Base-by-base conservation (phyloP, 2,329 filamentous ascomycete species). In the Aspergillus felis region DNA sequence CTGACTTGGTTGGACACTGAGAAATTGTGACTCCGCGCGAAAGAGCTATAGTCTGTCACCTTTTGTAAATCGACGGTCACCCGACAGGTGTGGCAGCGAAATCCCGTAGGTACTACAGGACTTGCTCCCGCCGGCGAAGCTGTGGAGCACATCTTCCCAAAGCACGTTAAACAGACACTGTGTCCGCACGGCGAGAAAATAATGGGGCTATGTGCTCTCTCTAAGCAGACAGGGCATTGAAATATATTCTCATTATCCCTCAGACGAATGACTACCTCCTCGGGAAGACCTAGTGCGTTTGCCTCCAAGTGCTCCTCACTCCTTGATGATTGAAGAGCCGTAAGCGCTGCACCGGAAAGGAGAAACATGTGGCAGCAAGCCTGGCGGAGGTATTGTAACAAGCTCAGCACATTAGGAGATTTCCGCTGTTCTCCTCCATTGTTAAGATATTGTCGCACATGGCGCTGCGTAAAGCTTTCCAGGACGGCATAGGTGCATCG, bases 181-280 rank as follows among this genome's bases (percentile, higher is more conserved):
- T 96, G 92, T 2, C 92, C 92, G 67, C 92, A 96, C 1, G 91
- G 91, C 53, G 91, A 80, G 71, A 92, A 88, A 61, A 96, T 90
- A 3, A 84, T 84, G 0, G 90, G 89, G 61, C 92, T 92, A 14
- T 83, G 80, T 6, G 88, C 84, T 2, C 81, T 86, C 66, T 96
- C 92, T 57, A 89, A 87, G 71, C 92, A 96, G 22, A 94, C 86
- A 0, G 90, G 90, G 67, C 92, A 96, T 69, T 92, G 87, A 51
- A 92, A 90, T 29, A 29, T 29, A 2, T 79, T 82, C 1, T 85
- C 79, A 4, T 78, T 74, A 12, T 78, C 75, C 61, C 79, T 88
- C 68, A 94, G 81, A 7, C 90, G 84, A n/a, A 77, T 68, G 20
- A 95, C 80, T 10, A 91, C 88, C 3, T 84, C 78, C 0, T 73